Conservation (phyloP, 768 basidiomycete genomes). For the Xerocomus potaroensis region DNA sequence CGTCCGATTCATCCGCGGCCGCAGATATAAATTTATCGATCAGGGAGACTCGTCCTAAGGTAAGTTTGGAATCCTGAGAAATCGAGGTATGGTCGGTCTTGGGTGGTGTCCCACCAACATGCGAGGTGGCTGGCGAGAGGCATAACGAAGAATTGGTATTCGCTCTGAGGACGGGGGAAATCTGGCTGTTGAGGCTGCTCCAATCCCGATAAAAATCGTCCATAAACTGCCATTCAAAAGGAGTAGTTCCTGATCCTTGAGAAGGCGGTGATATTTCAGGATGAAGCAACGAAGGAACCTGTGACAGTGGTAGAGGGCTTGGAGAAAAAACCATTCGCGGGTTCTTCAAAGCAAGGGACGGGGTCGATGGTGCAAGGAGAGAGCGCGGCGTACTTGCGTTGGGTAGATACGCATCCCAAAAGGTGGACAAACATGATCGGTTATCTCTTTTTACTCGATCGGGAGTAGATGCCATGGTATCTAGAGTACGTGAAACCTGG, state of each 20-base stretch:
- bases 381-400: constrained; percentile 7
- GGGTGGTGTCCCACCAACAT: background rate
- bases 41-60: constrained; percentile 18
- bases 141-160: background rate
- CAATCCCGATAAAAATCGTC: constrained; percentile 18
- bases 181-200: constrained; percentile 11
- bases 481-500: constrained; percentile 1
- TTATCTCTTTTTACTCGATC: constrained; percentile 3
- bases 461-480: constrained; percentile 10
- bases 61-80: constrained; percentile 8
- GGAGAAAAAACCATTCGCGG: constrained; percentile 22
- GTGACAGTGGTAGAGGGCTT: constrained; percentile 23
- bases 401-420: background rate
- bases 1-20: constrained; percentile 12
- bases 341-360: constrained; percentile 8
- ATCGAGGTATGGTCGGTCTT: background rate
- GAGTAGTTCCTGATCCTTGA: constrained; percentile 22
- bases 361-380: constrained; percentile 10
- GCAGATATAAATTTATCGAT: constrained; percentile 29
- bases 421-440: background rate
- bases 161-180: constrained; percentile 24
- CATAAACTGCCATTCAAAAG: constrained; percentile 29
- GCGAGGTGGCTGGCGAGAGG: constrained; percentile 7
- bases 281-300: constrained; percentile 13
- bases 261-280: constrained; percentile 28